Evolutionary conservation across 169 alveolate genomes (phyloP).

Genomic region (Plasmodium blacklocki): DNA sequence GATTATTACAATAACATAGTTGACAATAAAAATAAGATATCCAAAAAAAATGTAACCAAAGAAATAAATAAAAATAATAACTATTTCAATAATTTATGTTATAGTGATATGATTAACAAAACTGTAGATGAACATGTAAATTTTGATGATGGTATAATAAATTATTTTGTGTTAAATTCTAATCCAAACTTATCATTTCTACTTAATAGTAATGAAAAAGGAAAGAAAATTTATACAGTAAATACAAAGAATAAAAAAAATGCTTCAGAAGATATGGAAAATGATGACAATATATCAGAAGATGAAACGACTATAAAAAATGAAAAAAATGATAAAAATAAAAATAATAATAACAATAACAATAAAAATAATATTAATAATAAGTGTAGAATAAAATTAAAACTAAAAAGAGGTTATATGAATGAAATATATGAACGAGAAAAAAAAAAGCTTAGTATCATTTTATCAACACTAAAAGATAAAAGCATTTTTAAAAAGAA

Average conservation of each 20-base stretch:
- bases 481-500: slow-evolving; percentile 44
- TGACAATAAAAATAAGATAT: slow-evolving; percentile 1
- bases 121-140: slow-evolving; percentile 48
- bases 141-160: slow-evolving; percentile 59
- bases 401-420: slow-evolving; percentile 56
- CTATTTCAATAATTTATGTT: slow-evolving; percentile 31
- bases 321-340: not conserved
- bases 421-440: slow-evolving; percentile 63
- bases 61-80: slow-evolving; percentile 5
- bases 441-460: slow-evolving; percentile 22
- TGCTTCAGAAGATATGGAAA: not conserved
- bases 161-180: slow-evolving; percentile 34
- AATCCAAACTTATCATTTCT: slow-evolving; percentile 47
- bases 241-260: not conserved
- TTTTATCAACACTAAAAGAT: slow-evolving; percentile 37
- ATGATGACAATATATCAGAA: not conserved
- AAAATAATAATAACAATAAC: not conserved
- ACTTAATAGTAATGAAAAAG: not conserved
- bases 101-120: slow-evolving; percentile 33
- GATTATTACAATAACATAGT: not conserved
- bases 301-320: not conserved
- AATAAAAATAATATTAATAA: not conserved
- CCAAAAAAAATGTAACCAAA: not conserved
- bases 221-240: not conserved
- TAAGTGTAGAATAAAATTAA: slow-evolving; percentile 24